Evolutionary conservation across 805 yeast genomes (phyloP).

Genomic region (Barnettozyma wickerhamii): DNA sequence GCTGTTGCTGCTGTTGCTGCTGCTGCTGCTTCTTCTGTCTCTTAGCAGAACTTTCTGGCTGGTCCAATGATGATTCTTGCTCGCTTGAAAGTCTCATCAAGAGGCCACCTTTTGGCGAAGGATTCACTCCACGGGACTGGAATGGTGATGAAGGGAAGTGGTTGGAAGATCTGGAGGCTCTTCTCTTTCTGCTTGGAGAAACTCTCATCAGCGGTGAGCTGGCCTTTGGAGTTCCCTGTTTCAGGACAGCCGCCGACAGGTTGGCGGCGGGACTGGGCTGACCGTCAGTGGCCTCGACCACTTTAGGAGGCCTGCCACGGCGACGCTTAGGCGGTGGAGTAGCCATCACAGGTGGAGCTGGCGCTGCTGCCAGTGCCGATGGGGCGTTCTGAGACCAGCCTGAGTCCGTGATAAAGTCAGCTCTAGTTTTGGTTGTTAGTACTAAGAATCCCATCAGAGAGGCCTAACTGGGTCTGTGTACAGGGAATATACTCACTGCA

Average conservation of each 20-base stretch:
- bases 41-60: neutral
- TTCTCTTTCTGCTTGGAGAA: conserved; percentile 16
- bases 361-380: neutral
- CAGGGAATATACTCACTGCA: neutral
- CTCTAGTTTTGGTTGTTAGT: neutral
- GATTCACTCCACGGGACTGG: conserved; percentile 12
- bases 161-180: neutral
- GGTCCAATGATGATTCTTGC: too few relatives aligned
- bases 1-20: conserved; percentile 1
- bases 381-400: neutral
- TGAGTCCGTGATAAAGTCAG: neutral
- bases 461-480: too few relatives aligned
- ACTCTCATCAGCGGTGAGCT: conserved; percentile 26
- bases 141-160: conserved; percentile 14
- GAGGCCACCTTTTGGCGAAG: conserved; percentile 27
- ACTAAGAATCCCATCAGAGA: too few relatives aligned
- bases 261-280: conserved; percentile 22
- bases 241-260: conserved; percentile 25
- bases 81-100: conserved; percentile 20
- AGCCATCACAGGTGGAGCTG: neutral
- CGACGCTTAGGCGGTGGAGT: conserved; percentile 26
- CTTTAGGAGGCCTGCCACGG: conserved; percentile 27
- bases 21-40: conserved; percentile 1
- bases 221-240: conserved; percentile 26
- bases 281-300: conserved; percentile 4